These are phyloP conservation scores for Apiotrichum mycotoxinovorans DNA, from an alignment of 1,284 basidiomycete species.

Conservation along the genomic window DNA sequence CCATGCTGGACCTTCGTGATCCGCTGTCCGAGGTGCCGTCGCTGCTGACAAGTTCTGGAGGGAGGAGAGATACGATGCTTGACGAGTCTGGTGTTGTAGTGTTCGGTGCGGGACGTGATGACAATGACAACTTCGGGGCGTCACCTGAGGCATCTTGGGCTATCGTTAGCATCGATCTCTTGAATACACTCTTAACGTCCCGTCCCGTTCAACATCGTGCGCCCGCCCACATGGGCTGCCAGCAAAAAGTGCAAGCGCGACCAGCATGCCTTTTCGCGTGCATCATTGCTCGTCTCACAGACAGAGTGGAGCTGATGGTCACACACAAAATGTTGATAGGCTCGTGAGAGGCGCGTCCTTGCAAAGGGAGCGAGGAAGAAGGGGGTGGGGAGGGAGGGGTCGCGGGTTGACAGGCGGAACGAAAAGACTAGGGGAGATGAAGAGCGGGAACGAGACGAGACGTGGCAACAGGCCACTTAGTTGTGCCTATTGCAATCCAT, in stretches of 20 bases:
- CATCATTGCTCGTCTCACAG: no score
- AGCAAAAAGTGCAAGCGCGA: no score
- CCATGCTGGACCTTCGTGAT: conserved; percentile 15
- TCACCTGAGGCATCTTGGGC: not conserved
- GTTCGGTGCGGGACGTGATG: not conserved
- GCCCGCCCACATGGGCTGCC: not conserved
- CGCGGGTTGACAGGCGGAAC: no score
- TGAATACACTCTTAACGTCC: not conserved
- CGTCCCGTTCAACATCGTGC: not conserved
- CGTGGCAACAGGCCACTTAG: no score
- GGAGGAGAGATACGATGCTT: conserved; percentile 15
- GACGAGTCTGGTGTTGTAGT: not conserved
- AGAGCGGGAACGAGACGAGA: not conserved
- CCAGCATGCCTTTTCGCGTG: no score
- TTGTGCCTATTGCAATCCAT: no score
- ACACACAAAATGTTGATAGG: no score
- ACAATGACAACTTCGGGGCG: not conserved
- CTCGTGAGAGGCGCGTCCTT: no score
- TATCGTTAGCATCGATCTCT: not conserved
- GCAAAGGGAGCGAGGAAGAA: no score
- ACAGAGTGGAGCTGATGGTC: no score
- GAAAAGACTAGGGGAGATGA: not conserved
- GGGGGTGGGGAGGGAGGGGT: no score
- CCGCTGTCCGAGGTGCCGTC: conserved; percentile 13
- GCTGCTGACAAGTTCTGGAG: conserved; percentile 5